phyloP scores from a whole-genome alignment of 805 yeast genomes.

The Lipomyces mesembrius region DNA sequence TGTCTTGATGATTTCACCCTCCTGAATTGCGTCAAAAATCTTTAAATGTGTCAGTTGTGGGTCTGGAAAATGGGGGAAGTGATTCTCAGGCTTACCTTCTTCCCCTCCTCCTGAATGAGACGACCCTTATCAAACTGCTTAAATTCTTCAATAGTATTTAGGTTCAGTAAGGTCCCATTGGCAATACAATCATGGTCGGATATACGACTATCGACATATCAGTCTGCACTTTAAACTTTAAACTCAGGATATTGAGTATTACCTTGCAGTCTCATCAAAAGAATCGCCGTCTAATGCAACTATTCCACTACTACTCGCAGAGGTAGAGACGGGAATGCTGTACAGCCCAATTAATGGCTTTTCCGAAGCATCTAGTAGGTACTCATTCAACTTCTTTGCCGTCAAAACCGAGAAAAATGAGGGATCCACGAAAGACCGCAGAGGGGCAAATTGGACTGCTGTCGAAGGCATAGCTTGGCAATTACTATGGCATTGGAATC shows the following conservation, averaged over 20 bases:
- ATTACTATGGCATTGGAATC: neutral
- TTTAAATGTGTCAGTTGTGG: neutral
- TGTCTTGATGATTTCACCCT: constrained; percentile 47
- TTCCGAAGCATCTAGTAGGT: constrained; percentile 62
- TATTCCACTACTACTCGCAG: constrained; percentile 41
- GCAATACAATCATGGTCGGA: constrained; percentile 22
- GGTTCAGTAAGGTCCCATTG: constrained; percentile 58
- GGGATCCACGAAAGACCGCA: constrained; percentile 79
- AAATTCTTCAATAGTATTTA: constrained; percentile 87
- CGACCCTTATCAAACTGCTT: constrained; percentile 66
- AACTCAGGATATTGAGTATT: neutral
- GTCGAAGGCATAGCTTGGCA: constrained; percentile 1
- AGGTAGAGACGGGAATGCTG: constrained; percentile 38
- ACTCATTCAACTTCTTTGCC: constrained; percentile 70
- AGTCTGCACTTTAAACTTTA: neutral
- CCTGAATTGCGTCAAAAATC: constrained; percentile 42
- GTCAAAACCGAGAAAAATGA: constrained; percentile 82
- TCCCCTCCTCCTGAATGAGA: constrained; percentile 55
- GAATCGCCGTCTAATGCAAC: constrained; percentile 40
- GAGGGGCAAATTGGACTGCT: constrained; percentile 51
- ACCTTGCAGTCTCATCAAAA: constrained; percentile 10
- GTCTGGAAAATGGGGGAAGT: neutral
- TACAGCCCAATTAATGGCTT: constrained; percentile 52
- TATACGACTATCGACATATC: neutral
- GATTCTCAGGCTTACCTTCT: constrained; percentile 32